Base-by-base conservation (phyloP, 345 rosid genomes). In the Moringa oleifera region DNA sequence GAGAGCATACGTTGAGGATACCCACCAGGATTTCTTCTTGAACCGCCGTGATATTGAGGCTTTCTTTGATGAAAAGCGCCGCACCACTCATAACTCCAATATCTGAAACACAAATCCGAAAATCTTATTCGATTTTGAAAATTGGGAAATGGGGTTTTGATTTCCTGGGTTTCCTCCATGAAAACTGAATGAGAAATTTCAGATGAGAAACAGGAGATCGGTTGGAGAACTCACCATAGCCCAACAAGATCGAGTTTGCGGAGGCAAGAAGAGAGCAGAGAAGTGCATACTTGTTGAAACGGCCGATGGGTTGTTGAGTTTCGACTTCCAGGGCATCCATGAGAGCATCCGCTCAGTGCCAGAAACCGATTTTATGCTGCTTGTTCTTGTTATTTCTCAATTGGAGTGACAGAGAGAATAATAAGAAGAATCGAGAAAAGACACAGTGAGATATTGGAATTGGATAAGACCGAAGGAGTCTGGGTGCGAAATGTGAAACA, bases 61-160 rank as follows among this genome's bases (percentile, higher is more conserved):
- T n/a, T 15, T 77, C 82, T 54, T 63, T 58, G 62, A 86, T 83
- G 72, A 62, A 80, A 36, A 83, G 55, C 53, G 70, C 74, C 0
- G 85, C 85, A 13, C 93, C 93, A 65, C 93, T 84, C 93, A 86
- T 75, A 63, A 84, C 83, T 25, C 89, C 85, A 53, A 87, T 82
- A 62, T 86, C 83, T 74, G 75, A 8, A 18, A 15, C 23, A n/a
- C 4, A 51, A 52, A 61, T 4, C 10, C 2, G 0, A 21, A 10
- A 19, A 16, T 9, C 23, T 7, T 18, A 12, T 3, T 22, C 18
- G 3, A 37, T 22, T 57, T 31, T 41, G 28, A 23, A 51, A 58
- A 46, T 15, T 12, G n/a, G n/a, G n/a, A n/a, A n/a, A n/a, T n/a
- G n/a, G n/a, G n/a, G n/a, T n/a, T n/a, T n/a, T n/a, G n/a, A n/a